Conservation (phyloP, 345 rosid species). For the Psidium guajava region DNA sequence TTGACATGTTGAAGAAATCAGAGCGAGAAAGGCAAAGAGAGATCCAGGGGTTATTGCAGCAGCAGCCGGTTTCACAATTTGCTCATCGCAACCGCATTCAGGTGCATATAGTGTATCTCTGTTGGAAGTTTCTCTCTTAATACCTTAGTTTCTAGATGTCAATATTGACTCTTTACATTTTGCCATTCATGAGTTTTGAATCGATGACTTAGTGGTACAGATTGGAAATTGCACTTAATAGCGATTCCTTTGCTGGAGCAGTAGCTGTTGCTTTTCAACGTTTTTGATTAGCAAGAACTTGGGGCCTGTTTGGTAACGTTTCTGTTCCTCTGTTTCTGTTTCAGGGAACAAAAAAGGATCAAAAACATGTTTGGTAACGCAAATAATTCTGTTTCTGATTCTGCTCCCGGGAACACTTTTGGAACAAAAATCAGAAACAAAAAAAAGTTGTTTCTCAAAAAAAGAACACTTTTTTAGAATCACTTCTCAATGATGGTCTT, state of each 20-base stretch:
- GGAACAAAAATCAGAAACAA: too few species aligned
- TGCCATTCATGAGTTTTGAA: not conserved
- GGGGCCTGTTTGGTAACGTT: too few species aligned
- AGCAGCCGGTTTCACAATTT: constrained; percentile 69
- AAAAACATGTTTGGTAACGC: too few species aligned
- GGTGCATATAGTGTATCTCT: constrained; percentile 24
- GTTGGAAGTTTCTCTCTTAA: not conserved
- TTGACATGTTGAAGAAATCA: constrained; percentile 80
- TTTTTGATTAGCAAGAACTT: not conserved
- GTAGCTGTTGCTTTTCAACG: not conserved
- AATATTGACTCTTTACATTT: not conserved
- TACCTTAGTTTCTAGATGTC: not conserved
- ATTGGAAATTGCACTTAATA: not conserved
- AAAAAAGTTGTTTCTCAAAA: too few species aligned
- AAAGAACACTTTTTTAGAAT: too few species aligned
- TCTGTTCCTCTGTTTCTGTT: too few species aligned
- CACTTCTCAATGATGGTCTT: too few species aligned
- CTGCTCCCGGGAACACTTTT: too few species aligned
- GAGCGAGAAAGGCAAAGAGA: constrained; percentile 75
- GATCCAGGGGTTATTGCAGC: constrained; percentile 57
- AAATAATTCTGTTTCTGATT: too few species aligned
- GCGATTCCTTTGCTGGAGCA: not conserved
- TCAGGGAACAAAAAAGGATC: too few species aligned
- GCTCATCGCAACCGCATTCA: constrained; percentile 93
- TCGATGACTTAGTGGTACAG: not conserved